Conservation (phyloP, 108 stramenopile genomes). For the Chaetoceros tenuissimus region DNA sequence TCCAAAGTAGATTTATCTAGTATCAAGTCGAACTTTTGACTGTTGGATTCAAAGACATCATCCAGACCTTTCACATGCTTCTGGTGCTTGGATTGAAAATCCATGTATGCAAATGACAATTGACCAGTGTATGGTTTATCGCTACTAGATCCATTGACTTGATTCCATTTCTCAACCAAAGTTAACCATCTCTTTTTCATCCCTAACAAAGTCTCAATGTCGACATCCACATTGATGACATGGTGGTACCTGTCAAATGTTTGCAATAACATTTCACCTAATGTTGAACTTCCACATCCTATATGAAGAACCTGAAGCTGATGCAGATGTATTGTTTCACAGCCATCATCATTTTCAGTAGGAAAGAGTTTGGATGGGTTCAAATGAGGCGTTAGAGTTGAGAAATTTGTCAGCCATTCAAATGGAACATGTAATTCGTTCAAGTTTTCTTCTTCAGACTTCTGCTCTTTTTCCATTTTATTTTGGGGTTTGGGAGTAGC, state of each 20-base stretch:
- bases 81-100: conserved; percentile 20
- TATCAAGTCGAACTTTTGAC: conserved; percentile 49
- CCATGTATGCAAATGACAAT: conserved; percentile 17
- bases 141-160: neutral
- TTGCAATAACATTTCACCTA: conserved; percentile 56
- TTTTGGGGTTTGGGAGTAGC: no score
- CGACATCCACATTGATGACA: conserved; percentile 67
- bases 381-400: conserved; percentile 18
- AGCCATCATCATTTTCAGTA: neutral
- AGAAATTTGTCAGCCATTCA: conserved; percentile 46
- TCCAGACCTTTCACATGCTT: no score
- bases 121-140: conserved; percentile 7
- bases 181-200: conserved; percentile 59
- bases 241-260: conserved; percentile 19
- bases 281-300: conserved; percentile 63
- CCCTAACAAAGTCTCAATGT: conserved; percentile 31
- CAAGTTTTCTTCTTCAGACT: no score
- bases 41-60: neutral
- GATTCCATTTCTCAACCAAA: neutral
- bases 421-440: no score
- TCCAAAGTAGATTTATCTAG: conserved; percentile 81
- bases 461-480: no score
- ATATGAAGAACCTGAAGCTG: conserved; percentile 48
- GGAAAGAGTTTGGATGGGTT: conserved; percentile 3
- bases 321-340: neutral